phyloP scores from a whole-genome alignment of 345 rosid genomes.

The Eucalyptus rudis region DNA sequence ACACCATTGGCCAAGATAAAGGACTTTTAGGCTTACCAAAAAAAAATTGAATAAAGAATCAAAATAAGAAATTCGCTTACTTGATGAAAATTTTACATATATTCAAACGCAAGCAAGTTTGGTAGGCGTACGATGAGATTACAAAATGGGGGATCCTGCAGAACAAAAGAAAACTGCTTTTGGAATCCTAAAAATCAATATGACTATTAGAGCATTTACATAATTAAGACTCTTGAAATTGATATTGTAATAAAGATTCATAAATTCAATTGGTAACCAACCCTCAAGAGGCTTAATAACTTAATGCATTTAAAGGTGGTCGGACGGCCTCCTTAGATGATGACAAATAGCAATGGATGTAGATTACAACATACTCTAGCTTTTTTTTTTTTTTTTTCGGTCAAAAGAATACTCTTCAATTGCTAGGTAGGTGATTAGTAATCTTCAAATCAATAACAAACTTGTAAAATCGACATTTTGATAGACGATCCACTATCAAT shows the following conservation, averaged over 20 bases:
- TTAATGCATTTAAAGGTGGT: background rate
- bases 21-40: background rate
- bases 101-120: background rate
- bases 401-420: too few relatives aligned
- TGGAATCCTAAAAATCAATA: background rate
- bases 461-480: rapidly evolving
- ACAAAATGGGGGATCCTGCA: rapidly evolving
- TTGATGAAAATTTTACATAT: background rate
- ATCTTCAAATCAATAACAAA: background rate
- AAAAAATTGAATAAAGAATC: too few relatives aligned
- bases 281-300: background rate
- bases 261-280: too few relatives aligned
- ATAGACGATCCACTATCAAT: rapidly evolving
- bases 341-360: background rate
- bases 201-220: too few relatives aligned
- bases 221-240: too few relatives aligned
- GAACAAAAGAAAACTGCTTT: too few relatives aligned
- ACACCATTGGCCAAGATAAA: background rate
- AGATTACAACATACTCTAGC: too few relatives aligned
- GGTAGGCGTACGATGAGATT: too few relatives aligned
- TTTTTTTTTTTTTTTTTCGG: too few relatives aligned
- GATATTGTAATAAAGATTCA: too few relatives aligned
- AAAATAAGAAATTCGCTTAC: too few relatives aligned
- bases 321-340: background rate
- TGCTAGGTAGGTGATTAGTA: background rate